Conservation (phyloP, 2,329 filamentous ascomycete species). For the Thelonectria rubi region DNA sequence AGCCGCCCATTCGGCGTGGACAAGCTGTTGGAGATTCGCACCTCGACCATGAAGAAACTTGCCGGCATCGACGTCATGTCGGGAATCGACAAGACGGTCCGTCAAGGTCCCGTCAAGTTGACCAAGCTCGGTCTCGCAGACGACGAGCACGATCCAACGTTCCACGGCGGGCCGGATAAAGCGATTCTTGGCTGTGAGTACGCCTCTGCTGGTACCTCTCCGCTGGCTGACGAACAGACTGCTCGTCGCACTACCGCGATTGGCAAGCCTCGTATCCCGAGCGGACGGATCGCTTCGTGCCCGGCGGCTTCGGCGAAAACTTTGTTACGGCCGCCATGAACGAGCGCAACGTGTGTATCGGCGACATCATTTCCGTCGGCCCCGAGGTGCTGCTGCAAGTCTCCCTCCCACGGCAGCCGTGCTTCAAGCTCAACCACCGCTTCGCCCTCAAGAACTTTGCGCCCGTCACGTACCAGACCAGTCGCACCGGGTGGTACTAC, state of each 20-base stretch:
- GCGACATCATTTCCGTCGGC: slow-evolving; percentile 65
- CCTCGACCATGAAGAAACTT: slow-evolving; percentile 64
- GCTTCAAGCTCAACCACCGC: slow-evolving; percentile 75
- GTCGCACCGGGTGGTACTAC: slow-evolving; percentile 73
- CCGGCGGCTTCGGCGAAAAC: slow-evolving; percentile 73
- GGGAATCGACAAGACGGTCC: slow-evolving; percentile 64
- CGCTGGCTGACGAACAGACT: slow-evolving; percentile 53
- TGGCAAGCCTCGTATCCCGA: slow-evolving; percentile 65
- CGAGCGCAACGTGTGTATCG: slow-evolving; percentile 72
- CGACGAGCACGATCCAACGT: slow-evolving; percentile 70
- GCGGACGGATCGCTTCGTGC: slow-evolving; percentile 59
- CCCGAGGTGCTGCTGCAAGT: slow-evolving; percentile 64
- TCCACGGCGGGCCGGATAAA: slow-evolving; percentile 71
- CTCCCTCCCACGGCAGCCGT: slow-evolving; percentile 69
- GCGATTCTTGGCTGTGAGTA: slow-evolving; percentile 65
- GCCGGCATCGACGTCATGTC: slow-evolving; percentile 60
- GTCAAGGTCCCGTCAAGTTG: slow-evolving; percentile 56
- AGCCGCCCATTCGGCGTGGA: slow-evolving; percentile 56
- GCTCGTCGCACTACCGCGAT: slow-evolving; percentile 63
- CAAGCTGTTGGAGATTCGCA: slow-evolving; percentile 64
- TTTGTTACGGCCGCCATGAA: slow-evolving; percentile 66
- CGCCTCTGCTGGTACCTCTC: not conserved
- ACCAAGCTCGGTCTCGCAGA: slow-evolving; percentile 60
- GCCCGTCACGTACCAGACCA: slow-evolving; percentile 62
- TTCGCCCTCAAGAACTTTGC: slow-evolving; percentile 72